Evolutionary conservation across 2,329 filamentous ascomycete genomes (phyloP), one percentile per base, ranked within the genome.

Genomic region (Fusarium nodosum): DNA sequence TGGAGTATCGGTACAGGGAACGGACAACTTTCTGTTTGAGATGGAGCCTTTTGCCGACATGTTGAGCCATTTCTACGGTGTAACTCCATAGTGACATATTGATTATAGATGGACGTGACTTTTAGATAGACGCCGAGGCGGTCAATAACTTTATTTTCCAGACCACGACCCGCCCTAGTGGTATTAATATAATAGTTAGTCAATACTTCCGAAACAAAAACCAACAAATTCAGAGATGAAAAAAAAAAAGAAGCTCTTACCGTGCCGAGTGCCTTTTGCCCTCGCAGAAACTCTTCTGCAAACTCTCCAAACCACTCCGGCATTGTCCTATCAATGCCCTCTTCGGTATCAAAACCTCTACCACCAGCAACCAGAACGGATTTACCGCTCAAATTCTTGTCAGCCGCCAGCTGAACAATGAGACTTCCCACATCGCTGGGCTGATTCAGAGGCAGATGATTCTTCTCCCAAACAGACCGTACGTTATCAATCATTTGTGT

Each of bases 11-110:
- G 38, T 58, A 1, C 56, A 58, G 7, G 38, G 50, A 30, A 58
- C 56, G 2, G 56, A 58, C 8, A 58, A 36, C 8, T 56, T 58
- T n/a, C n/a, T 58, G 16, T 58, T 58, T 5, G 56, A 58, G 28
- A 58, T 50, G 3, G 56, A 58, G 50, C 50, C 38, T 4, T 56
- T 58, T 2, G 39, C 36, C 0, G 50, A 58, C 12, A 56, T 58
- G 22, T 7, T 58, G 5, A 36, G 56, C 3, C 56, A 58, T 24
- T 42, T 53, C 10, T 53, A 53, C 7, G 7, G 7, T 6, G 13
- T 15, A 24, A 24, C 38, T 10, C 38, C 38, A 41, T 41, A 22
- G 2, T 15, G 9, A 2, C 12, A 22, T 22, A 15, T n/a, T n/a
- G 16, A 12, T 31, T 18, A 9, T 2, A 3, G 22, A 42, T 42